A percentile compares a stretch with the other conserved stretches of the same genome.
Evolutionary conservation across 352 stramenopile species (phyloP).

Genomic region (Phytophthora ohioensis): DNA sequence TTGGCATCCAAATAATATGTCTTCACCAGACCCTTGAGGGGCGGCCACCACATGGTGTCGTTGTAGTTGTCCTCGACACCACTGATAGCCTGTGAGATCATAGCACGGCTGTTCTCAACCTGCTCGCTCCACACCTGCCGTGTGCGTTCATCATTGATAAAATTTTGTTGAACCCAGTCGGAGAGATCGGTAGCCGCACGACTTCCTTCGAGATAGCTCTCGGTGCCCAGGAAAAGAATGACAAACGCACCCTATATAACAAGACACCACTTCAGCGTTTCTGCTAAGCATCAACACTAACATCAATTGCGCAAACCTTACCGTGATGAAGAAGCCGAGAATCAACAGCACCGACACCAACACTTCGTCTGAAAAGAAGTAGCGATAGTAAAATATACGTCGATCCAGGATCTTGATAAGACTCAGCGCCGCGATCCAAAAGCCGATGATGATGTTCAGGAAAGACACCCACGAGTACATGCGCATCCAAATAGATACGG

Average conservation of each 20-base stretch:
- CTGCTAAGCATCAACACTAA: background rate
- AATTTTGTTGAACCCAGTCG: constrained; percentile 87
- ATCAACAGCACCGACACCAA: constrained; percentile 84
- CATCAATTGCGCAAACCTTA: constrained; percentile 28
- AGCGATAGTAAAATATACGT: constrained; percentile 90
- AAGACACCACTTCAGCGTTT: constrained; percentile 2
- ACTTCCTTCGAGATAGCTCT: constrained; percentile 89
- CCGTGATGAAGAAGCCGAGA: constrained; percentile 85
- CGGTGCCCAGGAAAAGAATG: constrained; percentile 82
- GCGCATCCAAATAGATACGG: constrained; percentile 87
- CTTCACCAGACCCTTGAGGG: constrained; percentile 83
- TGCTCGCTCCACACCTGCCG: constrained; percentile 86
- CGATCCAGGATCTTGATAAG: constrained; percentile 86
- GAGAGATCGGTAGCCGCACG: constrained; percentile 77
- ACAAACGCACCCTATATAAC: constrained; percentile 75
- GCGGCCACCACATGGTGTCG: constrained; percentile 90
- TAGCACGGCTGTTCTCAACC: constrained; percentile 80
- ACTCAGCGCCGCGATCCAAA: constrained; percentile 71
- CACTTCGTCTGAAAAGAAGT: constrained; percentile 91
- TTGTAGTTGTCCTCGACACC: constrained; percentile 90
- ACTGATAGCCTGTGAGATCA: constrained; percentile 81
- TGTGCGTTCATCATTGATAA: constrained; percentile 89
- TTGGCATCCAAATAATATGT: constrained; percentile 87
- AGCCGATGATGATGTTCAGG: constrained; percentile 71
- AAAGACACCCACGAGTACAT: constrained; percentile 88